phyloP scores from a whole-genome alignment of 2,329 filamentous ascomycete genomes.

The Colletotrichum filicis region DNA sequence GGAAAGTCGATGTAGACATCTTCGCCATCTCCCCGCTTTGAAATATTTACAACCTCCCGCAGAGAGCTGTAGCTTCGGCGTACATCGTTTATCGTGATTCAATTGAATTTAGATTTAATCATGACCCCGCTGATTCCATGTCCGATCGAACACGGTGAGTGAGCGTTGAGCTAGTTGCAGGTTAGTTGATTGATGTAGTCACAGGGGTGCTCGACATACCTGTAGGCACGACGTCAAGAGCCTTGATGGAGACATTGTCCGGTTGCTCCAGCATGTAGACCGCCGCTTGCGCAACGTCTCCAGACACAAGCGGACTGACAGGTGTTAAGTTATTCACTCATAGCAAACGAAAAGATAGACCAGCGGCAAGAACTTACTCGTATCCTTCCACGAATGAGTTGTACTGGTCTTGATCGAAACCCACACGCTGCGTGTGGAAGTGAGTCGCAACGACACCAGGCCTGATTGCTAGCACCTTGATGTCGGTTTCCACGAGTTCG shows the following conservation, averaged over 20 bases:
- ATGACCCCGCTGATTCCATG: conserved; percentile 38
- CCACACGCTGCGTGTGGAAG: conserved; percentile 58
- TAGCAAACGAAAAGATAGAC: too few relatives aligned
- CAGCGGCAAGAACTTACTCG: conserved; percentile 37
- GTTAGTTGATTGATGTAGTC: neutral
- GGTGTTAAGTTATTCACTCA: neutral
- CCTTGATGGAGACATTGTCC: conserved; percentile 51
- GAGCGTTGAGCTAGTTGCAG: conserved; percentile 40
- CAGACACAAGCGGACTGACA: conserved; percentile 47
- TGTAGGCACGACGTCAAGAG: conserved; percentile 58
- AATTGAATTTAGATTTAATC: too few relatives aligned
- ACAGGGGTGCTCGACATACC: neutral
- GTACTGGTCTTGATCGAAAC: conserved; percentile 53
- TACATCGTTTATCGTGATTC: too few relatives aligned
- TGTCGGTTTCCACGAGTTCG: conserved; percentile 57
- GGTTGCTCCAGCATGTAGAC: conserved; percentile 54
- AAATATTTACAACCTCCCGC: too few relatives aligned
- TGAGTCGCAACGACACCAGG: conserved; percentile 60
- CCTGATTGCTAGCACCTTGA: conserved; percentile 56
- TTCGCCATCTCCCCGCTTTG: too few relatives aligned
- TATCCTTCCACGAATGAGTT: conserved; percentile 57
- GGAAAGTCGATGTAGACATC: too few relatives aligned
- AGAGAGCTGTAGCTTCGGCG: too few relatives aligned
- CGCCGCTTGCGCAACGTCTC: conserved; percentile 55
- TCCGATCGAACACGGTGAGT: conserved; percentile 44